A percentile compares a stretch with the other conserved stretches of the same genome.
These are phyloP conservation scores for Apiotrichum akiyoshidainum DNA, from an alignment of 1,284 basidiomycete species.

Conservation along the genomic window DNA sequence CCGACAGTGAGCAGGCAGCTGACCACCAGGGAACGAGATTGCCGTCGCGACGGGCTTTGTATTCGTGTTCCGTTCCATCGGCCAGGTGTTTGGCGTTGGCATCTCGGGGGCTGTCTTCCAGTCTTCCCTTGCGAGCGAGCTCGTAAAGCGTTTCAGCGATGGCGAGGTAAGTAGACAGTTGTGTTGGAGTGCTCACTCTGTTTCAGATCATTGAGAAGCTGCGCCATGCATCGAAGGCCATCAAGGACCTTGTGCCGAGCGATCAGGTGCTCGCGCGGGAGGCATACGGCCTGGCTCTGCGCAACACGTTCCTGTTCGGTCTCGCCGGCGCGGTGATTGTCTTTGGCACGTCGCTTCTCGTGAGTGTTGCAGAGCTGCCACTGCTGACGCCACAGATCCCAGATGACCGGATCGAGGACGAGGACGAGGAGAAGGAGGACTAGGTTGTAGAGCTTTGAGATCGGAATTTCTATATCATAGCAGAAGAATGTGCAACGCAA, in stretches of 20 bases:
- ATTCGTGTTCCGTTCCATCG: constrained; percentile 30
- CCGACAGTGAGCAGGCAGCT: background rate
- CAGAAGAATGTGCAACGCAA: background rate
- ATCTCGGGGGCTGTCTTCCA: constrained; percentile 33
- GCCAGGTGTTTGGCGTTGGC: constrained; percentile 34
- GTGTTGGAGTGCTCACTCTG: background rate
- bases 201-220: constrained; percentile 23
- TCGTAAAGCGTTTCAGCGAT: constrained; percentile 19
- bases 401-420: background rate
- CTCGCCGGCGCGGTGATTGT: constrained; percentile 21
- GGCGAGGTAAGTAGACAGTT: constrained; percentile 16
- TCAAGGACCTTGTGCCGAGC: constrained; percentile 17
- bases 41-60: constrained; percentile 30
- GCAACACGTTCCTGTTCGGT: constrained; percentile 31
- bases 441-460: background rate
- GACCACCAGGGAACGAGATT: constrained; percentile 18
- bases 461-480: background rate
- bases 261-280: constrained; percentile 22
- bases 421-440: constrained; percentile 1
- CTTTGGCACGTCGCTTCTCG: constrained; percentile 21
- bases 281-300: constrained; percentile 24
- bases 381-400: background rate
- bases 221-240: constrained; percentile 24
- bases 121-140: constrained; percentile 18
- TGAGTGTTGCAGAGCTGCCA: background rate